These are phyloP conservation scores for Solanum stenotomum DNA, from an alignment of 257 asterid genomes.

Conservation along the genomic window DNA sequence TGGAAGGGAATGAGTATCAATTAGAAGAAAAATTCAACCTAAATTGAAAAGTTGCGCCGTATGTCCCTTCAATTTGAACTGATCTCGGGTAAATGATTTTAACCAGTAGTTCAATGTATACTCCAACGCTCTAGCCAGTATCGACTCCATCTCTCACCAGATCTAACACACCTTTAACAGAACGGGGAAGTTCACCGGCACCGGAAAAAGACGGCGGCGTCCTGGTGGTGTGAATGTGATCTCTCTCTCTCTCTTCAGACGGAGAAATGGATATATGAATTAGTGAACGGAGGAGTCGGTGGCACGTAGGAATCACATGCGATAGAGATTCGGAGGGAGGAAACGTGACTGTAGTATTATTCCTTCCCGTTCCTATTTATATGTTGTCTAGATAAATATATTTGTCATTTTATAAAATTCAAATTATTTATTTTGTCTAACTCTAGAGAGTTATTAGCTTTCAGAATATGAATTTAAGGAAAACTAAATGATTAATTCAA, in stretches of 20 bases:
- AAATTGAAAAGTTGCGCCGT: conserved; percentile 49
- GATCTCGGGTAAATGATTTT: conserved; percentile 88
- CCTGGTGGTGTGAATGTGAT: conserved; percentile 5
- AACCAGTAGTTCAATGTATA: conserved; percentile 94
- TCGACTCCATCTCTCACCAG: conserved; percentile 59
- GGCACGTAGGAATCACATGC: conserved; percentile 55
- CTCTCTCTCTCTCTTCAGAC: background rate
- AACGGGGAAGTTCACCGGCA: background rate
- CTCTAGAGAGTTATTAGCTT: no score
- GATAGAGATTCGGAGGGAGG: conserved; percentile 10
- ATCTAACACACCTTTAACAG: background rate
- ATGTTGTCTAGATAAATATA: no score
- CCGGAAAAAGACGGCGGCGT: background rate
- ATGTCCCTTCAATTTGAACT: conserved; percentile 92
- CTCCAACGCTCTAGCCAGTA: conserved; percentile 84
- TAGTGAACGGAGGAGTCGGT: background rate
- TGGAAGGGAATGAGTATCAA: background rate
- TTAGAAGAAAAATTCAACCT: conserved; percentile 26
- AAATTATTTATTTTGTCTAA: no score
- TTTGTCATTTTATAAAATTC: no score
- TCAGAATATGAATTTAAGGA: no score
- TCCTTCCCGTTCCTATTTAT: no score
- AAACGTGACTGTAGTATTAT: background rate
- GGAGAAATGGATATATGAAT: conserved; percentile 13
- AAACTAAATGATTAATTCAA: no score